Percentiles rank a stretch among this genome's conserved stretches.
These are phyloP conservation scores for Diaporthe humulicola DNA, from an alignment of 2,329 filamentous ascomycete species.

Conservation along the genomic window DNA sequence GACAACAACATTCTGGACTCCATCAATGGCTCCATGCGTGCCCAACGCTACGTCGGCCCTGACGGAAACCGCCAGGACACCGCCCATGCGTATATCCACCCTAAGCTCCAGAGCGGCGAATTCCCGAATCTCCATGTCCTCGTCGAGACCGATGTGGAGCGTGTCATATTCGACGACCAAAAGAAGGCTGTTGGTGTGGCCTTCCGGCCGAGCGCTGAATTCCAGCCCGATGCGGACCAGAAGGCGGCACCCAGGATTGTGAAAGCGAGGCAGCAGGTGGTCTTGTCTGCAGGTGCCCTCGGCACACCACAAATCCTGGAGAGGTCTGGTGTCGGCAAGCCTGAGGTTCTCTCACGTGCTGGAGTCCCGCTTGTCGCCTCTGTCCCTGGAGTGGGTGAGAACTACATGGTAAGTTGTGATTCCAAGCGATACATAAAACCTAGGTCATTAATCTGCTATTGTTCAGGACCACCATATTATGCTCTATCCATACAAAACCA, in stretches of 20 bases:
- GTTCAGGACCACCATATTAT: slow-evolving; percentile 34
- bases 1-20: slow-evolving; percentile 62
- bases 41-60: slow-evolving; percentile 43
- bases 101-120: slow-evolving; percentile 58
- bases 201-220: slow-evolving; percentile 57
- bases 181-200: slow-evolving; percentile 62
- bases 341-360: slow-evolving; percentile 43
- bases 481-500: slow-evolving; percentile 30
- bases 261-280: slow-evolving; percentile 63
- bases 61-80: slow-evolving; percentile 66
- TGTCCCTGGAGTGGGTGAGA: slow-evolving; percentile 44
- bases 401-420: background rate
- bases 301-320: slow-evolving; percentile 63
- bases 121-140: slow-evolving; percentile 66
- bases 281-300: slow-evolving; percentile 56
- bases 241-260: slow-evolving; percentile 46
- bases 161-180: slow-evolving; percentile 62
- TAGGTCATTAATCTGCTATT: background rate
- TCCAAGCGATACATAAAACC: background rate
- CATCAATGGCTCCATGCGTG: slow-evolving; percentile 46
- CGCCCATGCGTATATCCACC: slow-evolving; percentile 65
- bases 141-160: slow-evolving; percentile 63
- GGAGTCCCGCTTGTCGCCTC: slow-evolving; percentile 42
- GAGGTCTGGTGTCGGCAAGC: slow-evolving; percentile 63
- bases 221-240: slow-evolving; percentile 48